Percentiles rank a stretch among this genome's conserved stretches.
phyloP scores from a whole-genome alignment of 805 yeast species.

The Saturnispora sekii region DNA sequence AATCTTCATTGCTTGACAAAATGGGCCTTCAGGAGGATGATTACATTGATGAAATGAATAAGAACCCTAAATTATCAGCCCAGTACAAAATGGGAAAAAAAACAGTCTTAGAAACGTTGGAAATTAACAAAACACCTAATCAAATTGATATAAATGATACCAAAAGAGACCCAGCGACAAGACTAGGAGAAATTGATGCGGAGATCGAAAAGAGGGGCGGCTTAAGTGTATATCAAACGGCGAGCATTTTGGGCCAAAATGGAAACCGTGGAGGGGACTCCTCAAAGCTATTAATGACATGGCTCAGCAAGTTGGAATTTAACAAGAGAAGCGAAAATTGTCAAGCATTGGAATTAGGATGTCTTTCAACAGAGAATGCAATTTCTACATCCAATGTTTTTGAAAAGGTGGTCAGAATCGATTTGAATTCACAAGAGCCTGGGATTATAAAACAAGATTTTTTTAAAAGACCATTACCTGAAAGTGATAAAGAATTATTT shows the following conservation, averaged over 20 bases:
- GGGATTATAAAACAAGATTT: conserved; percentile 71
- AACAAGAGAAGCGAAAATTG: background rate
- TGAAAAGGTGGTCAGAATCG: conserved; percentile 50
- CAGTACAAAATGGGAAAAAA: conserved; percentile 11
- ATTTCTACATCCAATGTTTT: conserved; percentile 55
- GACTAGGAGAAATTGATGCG: conserved; percentile 46
- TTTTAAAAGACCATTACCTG: conserved; percentile 63
- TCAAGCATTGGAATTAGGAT: conserved; percentile 70
- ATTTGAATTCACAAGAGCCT: conserved; percentile 70
- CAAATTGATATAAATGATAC: conserved; percentile 5
- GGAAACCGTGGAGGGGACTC: conserved; percentile 83
- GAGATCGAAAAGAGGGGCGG: conserved; percentile 69
- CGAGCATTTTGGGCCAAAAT: conserved; percentile 80
- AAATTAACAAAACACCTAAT: conserved; percentile 20
- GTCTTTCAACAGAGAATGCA: conserved; percentile 55
- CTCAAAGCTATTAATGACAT: conserved; percentile 66
- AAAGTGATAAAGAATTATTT: conserved; percentile 35
- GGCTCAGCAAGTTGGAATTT: conserved; percentile 34
- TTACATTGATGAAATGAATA: conserved; percentile 11
- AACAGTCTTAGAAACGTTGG: conserved; percentile 10
- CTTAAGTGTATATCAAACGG: conserved; percentile 66
- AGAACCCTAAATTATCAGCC: conserved; percentile 1
- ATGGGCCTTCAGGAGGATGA: conserved; percentile 1
- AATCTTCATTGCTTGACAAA: conserved; percentile 29
- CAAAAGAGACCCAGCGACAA: conserved; percentile 14